phyloP scores from a whole-genome alignment of 768 basidiomycete species.

The Leccinum uliginosum region DNA sequence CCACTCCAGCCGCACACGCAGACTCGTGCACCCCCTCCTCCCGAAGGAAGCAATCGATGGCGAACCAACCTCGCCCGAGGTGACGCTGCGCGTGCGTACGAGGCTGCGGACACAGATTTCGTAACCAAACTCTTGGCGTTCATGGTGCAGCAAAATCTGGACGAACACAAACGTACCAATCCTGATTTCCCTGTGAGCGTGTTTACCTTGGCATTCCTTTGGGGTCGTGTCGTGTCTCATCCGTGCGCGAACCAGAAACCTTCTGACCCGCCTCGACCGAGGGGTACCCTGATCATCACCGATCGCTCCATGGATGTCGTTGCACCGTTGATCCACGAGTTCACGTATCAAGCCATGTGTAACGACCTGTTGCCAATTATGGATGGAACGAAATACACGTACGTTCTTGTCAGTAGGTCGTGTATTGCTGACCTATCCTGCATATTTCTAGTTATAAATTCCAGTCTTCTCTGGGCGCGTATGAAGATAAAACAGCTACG shows the following conservation, averaged over 20 bases:
- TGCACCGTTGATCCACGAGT: constrained; percentile 92
- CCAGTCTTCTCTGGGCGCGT: constrained; percentile 78
- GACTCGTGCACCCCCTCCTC: constrained; percentile 62
- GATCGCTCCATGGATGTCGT: constrained; percentile 95
- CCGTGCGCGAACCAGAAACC: constrained; percentile 39
- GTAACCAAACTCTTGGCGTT: constrained; percentile 79
- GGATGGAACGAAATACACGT: constrained; percentile 85
- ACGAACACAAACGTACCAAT: constrained; percentile 83
- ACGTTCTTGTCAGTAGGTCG: constrained; percentile 31
- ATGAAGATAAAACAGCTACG: constrained; percentile 83
- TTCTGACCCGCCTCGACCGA: constrained; percentile 56
- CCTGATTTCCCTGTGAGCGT: constrained; percentile 79
- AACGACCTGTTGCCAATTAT: constrained; percentile 90
- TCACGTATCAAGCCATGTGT: constrained; percentile 99
- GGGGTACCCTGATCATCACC: constrained; percentile 83
- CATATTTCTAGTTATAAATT: constrained; percentile 78
- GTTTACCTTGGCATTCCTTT: neutral
- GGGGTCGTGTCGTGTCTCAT: constrained; percentile 1
- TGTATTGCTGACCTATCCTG: neutral
- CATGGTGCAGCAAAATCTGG: constrained; percentile 78
- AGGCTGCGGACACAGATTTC: constrained; percentile 71
- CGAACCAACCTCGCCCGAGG: constrained; percentile 78
- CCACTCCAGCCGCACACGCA: constrained; percentile 66
- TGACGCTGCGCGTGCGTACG: constrained; percentile 60
- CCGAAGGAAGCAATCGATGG: constrained; percentile 67